Evolutionary conservation across 306 rosid species (phyloP), one percentile per base, ranked within the genome.

Genomic region (Gynostemma pentaphyllum): DNA sequence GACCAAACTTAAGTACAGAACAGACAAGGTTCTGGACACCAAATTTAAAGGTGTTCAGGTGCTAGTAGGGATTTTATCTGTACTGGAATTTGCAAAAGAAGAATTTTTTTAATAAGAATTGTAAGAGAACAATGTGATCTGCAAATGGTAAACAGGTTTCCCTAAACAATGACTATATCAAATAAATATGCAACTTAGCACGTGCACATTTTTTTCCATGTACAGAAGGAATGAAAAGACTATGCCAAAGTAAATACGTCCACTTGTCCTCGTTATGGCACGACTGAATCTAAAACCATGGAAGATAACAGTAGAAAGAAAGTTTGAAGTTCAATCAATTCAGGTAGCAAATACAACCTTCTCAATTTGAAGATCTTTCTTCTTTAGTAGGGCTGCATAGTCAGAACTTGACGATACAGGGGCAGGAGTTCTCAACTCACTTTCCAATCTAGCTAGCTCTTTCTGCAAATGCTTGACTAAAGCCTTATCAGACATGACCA

Each of bases 401-500:
- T 88, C 99, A 67, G 68, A 68, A 69, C 73, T 73, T 77, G 97
- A 69, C 39, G 85, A 71, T 64, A 65, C 72, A 70, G 83, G 88
- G 36, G 53, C 77, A 8, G 99, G 99, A 44, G 81, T 81, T 74
- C 75, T 88, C 80, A 94, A 73, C 78, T 94, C 99, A 64, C 89
- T 86, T 78, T 88, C 99, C 84, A 94, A 81, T 79, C 97, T 84
- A 67, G 94, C 97, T 73, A 94, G 80, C 77, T 94, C 97, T 71
- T 80, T 88, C 68, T 94, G 99, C 76, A 94, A 81, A 66, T 94
- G 99, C 85, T 86, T 94, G 49, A 94, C 97, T 80, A 94, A 78
- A 47, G 97, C 94, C 87, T 86, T 94, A 80, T 88, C 97, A 37
- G 99, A 94, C 99, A 94, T 80, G 73, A 94, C 99, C 11, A 94